Evolutionary conservation across 768 basidiomycete genomes (phyloP), one percentile per base, ranked within the genome.

Genomic region (Rubroboletus pulcherrimus): DNA sequence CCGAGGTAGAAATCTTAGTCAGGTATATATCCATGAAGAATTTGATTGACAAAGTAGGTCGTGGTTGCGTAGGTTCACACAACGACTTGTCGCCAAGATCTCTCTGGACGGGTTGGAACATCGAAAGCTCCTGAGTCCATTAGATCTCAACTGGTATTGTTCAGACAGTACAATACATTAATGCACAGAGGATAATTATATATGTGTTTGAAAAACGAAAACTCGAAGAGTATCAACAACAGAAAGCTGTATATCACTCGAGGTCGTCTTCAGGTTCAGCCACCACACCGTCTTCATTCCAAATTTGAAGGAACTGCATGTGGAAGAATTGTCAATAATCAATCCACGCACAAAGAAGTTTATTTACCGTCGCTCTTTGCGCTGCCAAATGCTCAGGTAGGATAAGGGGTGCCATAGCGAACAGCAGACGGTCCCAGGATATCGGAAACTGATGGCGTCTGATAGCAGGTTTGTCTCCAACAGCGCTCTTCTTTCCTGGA

Each of bases 401-500:
- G 14, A 81, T 61, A 12, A 94, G 76, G 5, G 86, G 80, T 30
- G 66, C 65, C 14, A 73, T 78, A 0, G 86, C 89, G 60, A 80
- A 91, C 3, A 87, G 85, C 49, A 95, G 71, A 17, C 89, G 80
- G 26, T 84, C 81, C 87, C 92, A 92, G 30, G 81, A 78, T 38
- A 93, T 81, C 7, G 81, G 80, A 39, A 76, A 73, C 2, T 85
- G 82, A 60, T 85, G 75, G 29, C 83, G 82, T 62, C 82, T 84
- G 2, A 75, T 69, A 5, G 86, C 90, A 14, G 89, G 80, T 65
- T 86, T 90, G 70, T 99, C 96, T 1, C 95, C 95, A 3, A 88
- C 69, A 0, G 91, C 84, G 51, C 85, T 91, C 74, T 98, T 98
- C 80, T 98, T 98, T 19, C 89, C 89, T 5, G 85, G 71, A 5